Conservation (phyloP, 2,329 filamentous ascomycete species). For the Paramyrothecium roridum region DNA sequence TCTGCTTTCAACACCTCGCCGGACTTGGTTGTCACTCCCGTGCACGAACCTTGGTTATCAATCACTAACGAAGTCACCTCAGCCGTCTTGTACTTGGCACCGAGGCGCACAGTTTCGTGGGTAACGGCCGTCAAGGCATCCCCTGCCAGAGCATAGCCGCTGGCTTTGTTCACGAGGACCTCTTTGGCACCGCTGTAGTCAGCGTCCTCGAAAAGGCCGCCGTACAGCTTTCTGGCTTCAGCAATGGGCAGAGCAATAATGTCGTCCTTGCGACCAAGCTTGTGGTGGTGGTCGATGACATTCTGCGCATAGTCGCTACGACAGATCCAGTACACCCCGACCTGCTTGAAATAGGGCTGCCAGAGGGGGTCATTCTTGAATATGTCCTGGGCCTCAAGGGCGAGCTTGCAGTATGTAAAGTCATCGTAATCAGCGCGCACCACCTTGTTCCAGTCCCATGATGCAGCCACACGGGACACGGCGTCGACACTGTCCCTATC, state of each 20-base stretch:
- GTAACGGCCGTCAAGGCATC: constrained; percentile 55
- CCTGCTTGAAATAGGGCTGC: constrained; percentile 54
- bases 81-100: constrained; percentile 56
- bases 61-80: constrained; percentile 47
- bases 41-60: constrained; percentile 37
- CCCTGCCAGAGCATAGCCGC: constrained; percentile 62
- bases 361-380: constrained; percentile 58
- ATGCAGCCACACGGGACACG: constrained; percentile 52
- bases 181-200: constrained; percentile 58
- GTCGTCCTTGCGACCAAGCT: constrained; percentile 35
- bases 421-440: constrained; percentile 68
- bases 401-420: constrained; percentile 60
- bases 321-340: constrained; percentile 56
- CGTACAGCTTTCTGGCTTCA: constrained; percentile 47
- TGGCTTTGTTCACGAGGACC: constrained; percentile 58
- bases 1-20: constrained; percentile 44
- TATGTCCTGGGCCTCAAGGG: constrained; percentile 61
- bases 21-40: constrained; percentile 44
- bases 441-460: constrained; percentile 73
- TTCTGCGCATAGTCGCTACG: constrained; percentile 46
- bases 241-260: constrained; percentile 42
- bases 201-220: constrained; percentile 56
- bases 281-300: constrained; percentile 51
- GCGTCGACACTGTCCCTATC: constrained; percentile 53
- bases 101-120: constrained; percentile 46